Percentiles rank a stretch among this genome's conserved stretches.
Conservation (phyloP, 2,329 filamentous ascomycete species). For the Hirsutella minnesotensis region DNA sequence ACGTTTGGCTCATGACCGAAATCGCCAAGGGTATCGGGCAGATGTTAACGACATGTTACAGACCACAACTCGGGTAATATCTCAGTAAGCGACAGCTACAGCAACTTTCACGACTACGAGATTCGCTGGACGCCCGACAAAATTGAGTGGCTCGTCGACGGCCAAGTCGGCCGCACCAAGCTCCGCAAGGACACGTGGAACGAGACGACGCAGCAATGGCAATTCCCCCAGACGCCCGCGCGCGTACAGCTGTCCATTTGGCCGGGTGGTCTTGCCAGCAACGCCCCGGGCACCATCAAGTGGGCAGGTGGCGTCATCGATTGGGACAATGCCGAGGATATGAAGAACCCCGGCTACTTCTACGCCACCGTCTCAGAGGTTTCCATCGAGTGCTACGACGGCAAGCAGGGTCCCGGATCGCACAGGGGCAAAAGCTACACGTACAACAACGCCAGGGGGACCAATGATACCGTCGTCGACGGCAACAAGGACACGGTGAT, state of each 20-base stretch:
- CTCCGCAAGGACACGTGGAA: conserved; percentile 79
- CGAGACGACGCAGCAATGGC: conserved; percentile 64
- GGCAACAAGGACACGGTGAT: conserved; percentile 65
- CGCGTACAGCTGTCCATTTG: conserved; percentile 91
- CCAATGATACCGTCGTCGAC: conserved; percentile 68
- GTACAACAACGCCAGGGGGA: conserved; percentile 52
- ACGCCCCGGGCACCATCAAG: conserved; percentile 71
- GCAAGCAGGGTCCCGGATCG: conserved; percentile 47
- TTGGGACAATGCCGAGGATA: conserved; percentile 61
- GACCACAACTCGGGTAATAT: conserved; percentile 69
- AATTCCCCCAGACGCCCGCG: conserved; percentile 83
- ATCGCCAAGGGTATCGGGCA: too few species aligned
- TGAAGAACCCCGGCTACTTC: conserved; percentile 78
- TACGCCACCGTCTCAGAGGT: conserved; percentile 71
- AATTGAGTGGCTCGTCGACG: conserved; percentile 82
- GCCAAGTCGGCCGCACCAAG: conserved; percentile 60
- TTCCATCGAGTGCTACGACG: conserved; percentile 74
- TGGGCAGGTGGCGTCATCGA: conserved; percentile 89
- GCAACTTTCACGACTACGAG: conserved; percentile 78
- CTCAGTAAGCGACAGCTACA: conserved; percentile 56
- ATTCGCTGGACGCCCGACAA: conserved; percentile 84
- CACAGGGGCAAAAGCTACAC: conserved; percentile 63
- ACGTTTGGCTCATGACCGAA: too few species aligned
- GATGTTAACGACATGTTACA: too few species aligned
- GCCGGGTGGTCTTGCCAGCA: conserved; percentile 74